These are phyloP conservation scores for Delonix regia DNA, from an alignment of 306 rosid species.

Conservation along the genomic window DNA sequence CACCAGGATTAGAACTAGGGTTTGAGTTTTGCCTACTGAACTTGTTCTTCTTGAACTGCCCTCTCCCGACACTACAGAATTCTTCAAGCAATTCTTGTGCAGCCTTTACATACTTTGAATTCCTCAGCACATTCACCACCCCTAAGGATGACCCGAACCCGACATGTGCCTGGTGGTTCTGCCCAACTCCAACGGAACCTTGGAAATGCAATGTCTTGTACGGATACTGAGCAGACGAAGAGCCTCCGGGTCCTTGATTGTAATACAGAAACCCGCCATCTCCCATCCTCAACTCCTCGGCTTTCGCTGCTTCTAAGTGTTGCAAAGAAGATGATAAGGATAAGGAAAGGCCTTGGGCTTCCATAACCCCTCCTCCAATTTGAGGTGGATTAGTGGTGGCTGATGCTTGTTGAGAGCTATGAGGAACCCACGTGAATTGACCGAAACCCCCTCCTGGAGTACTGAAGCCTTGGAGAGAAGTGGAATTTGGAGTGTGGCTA, in stretches of 20 bases:
- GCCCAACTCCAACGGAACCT: slow-evolving; percentile 30
- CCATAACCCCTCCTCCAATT: slow-evolving; percentile 53
- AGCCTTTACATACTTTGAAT: slow-evolving; percentile 69
- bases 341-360: slow-evolving; percentile 73
- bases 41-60: slow-evolving; percentile 78
- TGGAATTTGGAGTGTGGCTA: slow-evolving; percentile 33
- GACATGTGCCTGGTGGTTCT: slow-evolving; percentile 48
- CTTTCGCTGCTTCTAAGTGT: slow-evolving; percentile 63
- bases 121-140: slow-evolving; percentile 70
- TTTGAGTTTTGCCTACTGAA: slow-evolving; percentile 57
- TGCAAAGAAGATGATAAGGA: slow-evolving; percentile 66
- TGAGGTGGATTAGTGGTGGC: slow-evolving; percentile 34
- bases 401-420: slow-evolving; percentile 34
- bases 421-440: slow-evolving; percentile 68
- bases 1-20: slow-evolving; percentile 66
- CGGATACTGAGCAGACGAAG: slow-evolving; percentile 41
- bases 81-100: slow-evolving; percentile 84
- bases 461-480: slow-evolving; percentile 43
- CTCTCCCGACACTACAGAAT: slow-evolving; percentile 87
- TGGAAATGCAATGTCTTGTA: slow-evolving; percentile 57
- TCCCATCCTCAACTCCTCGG: slow-evolving; percentile 66
- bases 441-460: slow-evolving; percentile 58
- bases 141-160: slow-evolving; percentile 66
- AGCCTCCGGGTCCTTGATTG: slow-evolving; percentile 42
- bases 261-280: slow-evolving; percentile 51